A percentile compares a stretch with the other conserved stretches of the same genome.
phyloP scores from a whole-genome alignment of 352 stramenopile species.

The Phytophthora idaei region DNA sequence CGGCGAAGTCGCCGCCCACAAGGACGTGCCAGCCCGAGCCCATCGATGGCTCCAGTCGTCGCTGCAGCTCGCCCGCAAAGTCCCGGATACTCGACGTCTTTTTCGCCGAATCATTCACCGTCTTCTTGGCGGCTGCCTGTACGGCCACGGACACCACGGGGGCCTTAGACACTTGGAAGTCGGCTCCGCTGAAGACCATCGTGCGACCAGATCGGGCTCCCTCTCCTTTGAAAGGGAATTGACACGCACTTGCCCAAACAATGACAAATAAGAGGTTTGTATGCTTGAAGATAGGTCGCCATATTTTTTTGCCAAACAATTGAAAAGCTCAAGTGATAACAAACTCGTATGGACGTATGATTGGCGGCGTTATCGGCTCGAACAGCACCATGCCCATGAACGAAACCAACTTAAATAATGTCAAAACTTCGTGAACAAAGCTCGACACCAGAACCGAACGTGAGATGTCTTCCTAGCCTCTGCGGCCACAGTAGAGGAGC shows the following conservation, averaged over 20 bases:
- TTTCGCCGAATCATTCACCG: constrained; percentile 57
- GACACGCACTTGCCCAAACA: constrained; percentile 9
- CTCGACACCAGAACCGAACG: too few species aligned
- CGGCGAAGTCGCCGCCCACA: constrained; percentile 68
- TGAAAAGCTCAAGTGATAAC: too few species aligned
- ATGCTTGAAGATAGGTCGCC: background rate
- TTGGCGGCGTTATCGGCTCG: too few species aligned
- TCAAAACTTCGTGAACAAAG: too few species aligned
- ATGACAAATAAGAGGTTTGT: background rate
- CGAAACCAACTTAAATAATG: too few species aligned
- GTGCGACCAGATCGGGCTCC: constrained; percentile 5
- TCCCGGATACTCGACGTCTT: constrained; percentile 68
- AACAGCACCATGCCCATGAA: too few species aligned
- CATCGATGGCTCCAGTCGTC: constrained; percentile 47
- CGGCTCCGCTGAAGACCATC: constrained; percentile 59
- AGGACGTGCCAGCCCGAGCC: constrained; percentile 75
- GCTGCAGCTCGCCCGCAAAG: constrained; percentile 50
- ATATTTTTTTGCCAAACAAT: too few species aligned
- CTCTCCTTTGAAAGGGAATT: constrained; percentile 4
- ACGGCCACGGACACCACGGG: constrained; percentile 49
- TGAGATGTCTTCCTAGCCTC: too few species aligned
- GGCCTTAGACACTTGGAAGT: constrained; percentile 72
- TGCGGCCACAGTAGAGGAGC: too few species aligned
- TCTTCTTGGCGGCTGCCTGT: constrained; percentile 49
- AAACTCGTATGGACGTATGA: too few species aligned